Base-by-base conservation (phyloP, 2,329 filamentous ascomycete genomes). In the Rachicladosporium sp. region DNA sequence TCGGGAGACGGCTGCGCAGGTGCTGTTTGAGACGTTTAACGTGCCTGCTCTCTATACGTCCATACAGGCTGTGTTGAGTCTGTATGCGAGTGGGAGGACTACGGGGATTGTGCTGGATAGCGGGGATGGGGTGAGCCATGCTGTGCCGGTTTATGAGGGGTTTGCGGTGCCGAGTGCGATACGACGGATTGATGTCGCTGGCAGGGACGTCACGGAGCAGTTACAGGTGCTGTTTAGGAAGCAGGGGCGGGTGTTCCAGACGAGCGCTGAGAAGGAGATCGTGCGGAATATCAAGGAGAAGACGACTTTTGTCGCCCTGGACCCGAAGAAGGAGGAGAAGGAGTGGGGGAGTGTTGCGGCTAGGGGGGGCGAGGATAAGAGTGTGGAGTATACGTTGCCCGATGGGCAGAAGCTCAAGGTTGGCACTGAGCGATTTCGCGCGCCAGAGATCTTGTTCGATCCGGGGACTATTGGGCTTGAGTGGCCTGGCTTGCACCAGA, bases 21-120 rank as follows among this genome's bases (percentile, higher is more conserved):
- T 98, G 49, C 78, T 98, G 41, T 98, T 98, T 65, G 91, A 98
- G 67, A 94, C 89, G 2, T 96, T 96, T 72, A 96, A 96, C 59
- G 89, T 96, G 8, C 91, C 91, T 9, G 91, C 91, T 3, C 72
- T 96, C 34, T 94, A 95, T 67, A 94, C 86, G 41, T 95, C 88
- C 2, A 94, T 98, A 50, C 91, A 98, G 68, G 91, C 91, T 1
- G 88, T 96, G 12, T 76, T 98, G 41, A 95, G 89, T 35, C 70
- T 98, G 44, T 98, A 98, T 64, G 89, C 91, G 40, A 94, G 86
- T 40, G 91, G 91, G 13, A 82, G 91, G 51, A 96, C 91, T 15
- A 96, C 91, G 3, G 91, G 91, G 52, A 87, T 96, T 46, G 91
- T 98, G 9, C 74, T 98, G 35, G 91, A 98, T 62, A 81, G 87